These are phyloP conservation scores for Kodamaea alishanica DNA, from an alignment of 1,139 yeast genomes.

Conservation along the genomic window DNA sequence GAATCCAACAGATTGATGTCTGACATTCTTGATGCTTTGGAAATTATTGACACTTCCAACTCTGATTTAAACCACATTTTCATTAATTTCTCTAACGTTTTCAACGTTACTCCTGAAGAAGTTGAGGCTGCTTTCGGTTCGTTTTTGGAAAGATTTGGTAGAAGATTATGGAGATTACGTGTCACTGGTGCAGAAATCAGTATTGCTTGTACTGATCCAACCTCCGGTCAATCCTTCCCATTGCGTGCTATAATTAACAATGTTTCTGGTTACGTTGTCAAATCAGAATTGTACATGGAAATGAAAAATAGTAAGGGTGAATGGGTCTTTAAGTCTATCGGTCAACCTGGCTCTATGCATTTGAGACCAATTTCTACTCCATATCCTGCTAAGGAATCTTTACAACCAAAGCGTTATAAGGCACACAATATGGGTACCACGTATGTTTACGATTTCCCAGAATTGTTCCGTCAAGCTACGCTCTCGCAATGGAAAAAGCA, in stretches of 20 bases:
- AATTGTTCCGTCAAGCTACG: constrained; percentile 91
- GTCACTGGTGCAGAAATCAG: constrained; percentile 97
- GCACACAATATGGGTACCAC: constrained; percentile 99
- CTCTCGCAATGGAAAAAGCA: constrained; percentile 77
- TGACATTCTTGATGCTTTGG: constrained; percentile 91
- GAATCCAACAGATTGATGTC: constrained; percentile 96
- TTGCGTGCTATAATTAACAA: constrained; percentile 93
- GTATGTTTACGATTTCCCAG: constrained; percentile 97
- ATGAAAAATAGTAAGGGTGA: constrained; percentile 88
- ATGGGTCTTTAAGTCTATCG: constrained; percentile 95
- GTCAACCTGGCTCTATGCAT: constrained; percentile 95
- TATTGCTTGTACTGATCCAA: constrained; percentile 88
- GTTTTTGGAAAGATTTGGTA: constrained; percentile 94
- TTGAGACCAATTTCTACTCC: constrained; percentile 93
- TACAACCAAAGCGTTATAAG: constrained; percentile 97
- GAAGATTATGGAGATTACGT: constrained; percentile 94
- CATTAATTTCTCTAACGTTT: constrained; percentile 92
- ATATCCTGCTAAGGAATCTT: constrained; percentile 94
- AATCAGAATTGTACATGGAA: constrained; percentile 91
- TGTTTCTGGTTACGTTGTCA: constrained; percentile 95
- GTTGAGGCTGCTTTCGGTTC: constrained; percentile 98
- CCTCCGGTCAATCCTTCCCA: constrained; percentile 87
- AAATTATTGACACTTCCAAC: constrained; percentile 89
- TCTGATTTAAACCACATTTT: constrained; percentile 95
- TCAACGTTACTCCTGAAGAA: constrained; percentile 90